Evolutionary conservation across 2,329 filamentous ascomycete genomes (phyloP), one percentile per base, ranked within the genome.

Genomic region (Aspergillus sp.): DNA sequence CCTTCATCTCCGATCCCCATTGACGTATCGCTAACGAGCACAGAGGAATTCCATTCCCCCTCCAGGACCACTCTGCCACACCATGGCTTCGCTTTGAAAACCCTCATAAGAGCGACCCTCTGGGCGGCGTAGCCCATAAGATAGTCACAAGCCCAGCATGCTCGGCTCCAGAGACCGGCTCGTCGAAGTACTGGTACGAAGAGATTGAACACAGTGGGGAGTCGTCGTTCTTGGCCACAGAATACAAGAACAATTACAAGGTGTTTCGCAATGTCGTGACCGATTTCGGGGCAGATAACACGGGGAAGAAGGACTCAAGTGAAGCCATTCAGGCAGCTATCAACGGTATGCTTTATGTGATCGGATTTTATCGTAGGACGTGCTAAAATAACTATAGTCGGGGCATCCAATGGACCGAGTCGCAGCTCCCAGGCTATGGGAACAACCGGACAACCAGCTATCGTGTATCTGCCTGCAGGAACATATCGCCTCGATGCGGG

Each of bases 191-290:
- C 39, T 60, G 60, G 60, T 61, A 61, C 37, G 59, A 60, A 29
- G 45, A 48, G n/a, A 58, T 61, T 33, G 47, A 46, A 12, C 60
- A 62, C 33, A 52, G 61, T 40, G 60, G 56, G 5, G 39, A 60
- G 32, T 60, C 59, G 1, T 61, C 59, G 1, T 63, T 57, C 36
- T 39, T 62, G 46, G 39, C 43, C 7, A 44, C 48, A 1, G 37
- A 47, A 1, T 52, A 56, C 27, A 65, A 62, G 30, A 42, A 49
- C 34, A 56, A 54, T 28, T 67, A 66, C 45, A 52, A 47, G 5
- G 62, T 67, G n/a, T 64, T 66, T 31, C 61, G 63, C 5, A 65
- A 67, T 38, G 62, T 64, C 4, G 63, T 67, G 11, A 54, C 52
- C 4, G 59, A 65, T 34, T 65, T 56, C 43, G 51, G 51, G 5